Percentiles rank a stretch among this genome's conserved stretches.
phyloP scores from a whole-genome alignment of 139 green algal species.

The Yamagishiella unicocca region DNA sequence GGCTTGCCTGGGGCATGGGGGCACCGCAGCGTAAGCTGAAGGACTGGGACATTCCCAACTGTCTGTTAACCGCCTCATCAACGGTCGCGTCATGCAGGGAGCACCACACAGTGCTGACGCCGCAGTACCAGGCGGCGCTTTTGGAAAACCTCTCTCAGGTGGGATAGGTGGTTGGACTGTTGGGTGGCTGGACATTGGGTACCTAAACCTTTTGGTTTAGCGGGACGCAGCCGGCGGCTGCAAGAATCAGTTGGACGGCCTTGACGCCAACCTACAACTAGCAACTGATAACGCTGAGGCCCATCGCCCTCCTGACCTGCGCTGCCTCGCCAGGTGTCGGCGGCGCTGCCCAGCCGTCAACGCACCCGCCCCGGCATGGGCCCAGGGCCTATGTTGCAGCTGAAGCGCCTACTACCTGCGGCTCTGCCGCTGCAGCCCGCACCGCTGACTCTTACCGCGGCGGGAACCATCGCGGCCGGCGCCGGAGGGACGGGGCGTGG shows the following conservation, averaged over 20 bases:
- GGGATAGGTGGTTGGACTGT: neutral
- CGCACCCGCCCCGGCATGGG: conserved; percentile 47
- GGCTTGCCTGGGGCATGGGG: too few species aligned
- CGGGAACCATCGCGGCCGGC: neutral
- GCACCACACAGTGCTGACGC: conserved; percentile 51
- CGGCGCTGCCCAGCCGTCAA: conserved; percentile 19
- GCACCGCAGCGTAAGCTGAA: too few species aligned
- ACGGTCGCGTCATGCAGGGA: conserved; percentile 57
- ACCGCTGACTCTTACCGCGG: neutral
- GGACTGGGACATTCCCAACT: too few species aligned
- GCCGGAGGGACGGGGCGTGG: neutral
- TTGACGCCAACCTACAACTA: too few species aligned
- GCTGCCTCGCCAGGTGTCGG: conserved; percentile 36
- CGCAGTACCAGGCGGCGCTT: conserved; percentile 66
- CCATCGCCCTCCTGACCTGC: too few species aligned
- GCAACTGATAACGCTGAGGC: too few species aligned
- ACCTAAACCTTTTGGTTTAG: too few species aligned
- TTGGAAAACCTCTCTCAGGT: conserved; percentile 65
- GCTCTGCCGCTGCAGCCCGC: conserved; percentile 43
- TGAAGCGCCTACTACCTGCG: conserved; percentile 48
- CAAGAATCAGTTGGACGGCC: too few species aligned
- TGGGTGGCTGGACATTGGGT: too few species aligned
- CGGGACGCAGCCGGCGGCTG: too few species aligned
- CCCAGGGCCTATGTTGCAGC: conserved; percentile 52
- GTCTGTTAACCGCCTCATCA: neutral